phyloP scores from a whole-genome alignment of 2,329 filamentous ascomycete species.

The Apiospora arundinis region DNA sequence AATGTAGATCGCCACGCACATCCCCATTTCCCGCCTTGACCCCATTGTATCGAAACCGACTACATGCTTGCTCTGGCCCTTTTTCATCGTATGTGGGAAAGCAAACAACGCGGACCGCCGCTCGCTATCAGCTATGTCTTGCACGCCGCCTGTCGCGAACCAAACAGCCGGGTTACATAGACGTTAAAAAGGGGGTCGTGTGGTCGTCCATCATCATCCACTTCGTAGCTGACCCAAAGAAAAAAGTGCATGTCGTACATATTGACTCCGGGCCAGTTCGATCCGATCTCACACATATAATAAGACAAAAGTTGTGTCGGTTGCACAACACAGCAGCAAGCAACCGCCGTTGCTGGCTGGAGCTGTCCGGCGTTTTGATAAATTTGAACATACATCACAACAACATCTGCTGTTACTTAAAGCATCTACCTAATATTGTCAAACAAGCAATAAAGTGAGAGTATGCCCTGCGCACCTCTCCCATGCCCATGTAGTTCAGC shows the following conservation, averaged over 20 bases:
- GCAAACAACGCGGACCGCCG: neutral
- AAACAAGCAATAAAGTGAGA: neutral
- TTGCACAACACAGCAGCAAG: neutral
- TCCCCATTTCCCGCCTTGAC: neutral
- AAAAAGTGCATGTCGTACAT: neutral
- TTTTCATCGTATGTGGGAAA: neutral
- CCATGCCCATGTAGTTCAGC: neutral
- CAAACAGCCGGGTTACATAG: neutral
- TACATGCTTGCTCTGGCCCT: neutral
- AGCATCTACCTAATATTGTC: neutral
- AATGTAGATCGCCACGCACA: conserved; percentile 5
- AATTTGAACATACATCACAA: neutral
- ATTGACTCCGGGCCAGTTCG: neutral
- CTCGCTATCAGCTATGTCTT: neutral
- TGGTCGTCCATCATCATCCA: neutral
- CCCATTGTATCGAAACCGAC: neutral
- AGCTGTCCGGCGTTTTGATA: neutral
- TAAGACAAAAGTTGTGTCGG: neutral
- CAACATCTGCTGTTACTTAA: neutral
- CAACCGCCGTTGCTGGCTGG: neutral
- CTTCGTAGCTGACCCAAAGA: neutral
- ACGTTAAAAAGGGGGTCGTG: neutral
- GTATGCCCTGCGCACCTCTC: neutral
- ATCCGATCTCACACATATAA: conserved; percentile 8
- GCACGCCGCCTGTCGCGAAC: neutral